Conservation (phyloP, 2,329 filamentous ascomycete genomes). For the Aspergillus tanneri region DNA sequence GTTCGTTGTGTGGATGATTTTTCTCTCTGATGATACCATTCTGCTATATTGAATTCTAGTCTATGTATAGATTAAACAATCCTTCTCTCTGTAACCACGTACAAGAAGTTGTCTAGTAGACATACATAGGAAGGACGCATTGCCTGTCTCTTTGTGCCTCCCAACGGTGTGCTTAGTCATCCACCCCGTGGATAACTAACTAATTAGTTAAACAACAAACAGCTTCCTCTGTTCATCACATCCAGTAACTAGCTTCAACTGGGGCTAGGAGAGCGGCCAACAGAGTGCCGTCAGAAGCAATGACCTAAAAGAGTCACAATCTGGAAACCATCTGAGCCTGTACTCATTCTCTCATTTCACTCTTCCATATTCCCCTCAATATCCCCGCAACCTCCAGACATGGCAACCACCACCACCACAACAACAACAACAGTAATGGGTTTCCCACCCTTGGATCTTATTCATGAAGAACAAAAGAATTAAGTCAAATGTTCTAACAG, state of each 20-base stretch:
- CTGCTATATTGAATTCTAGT: conserved; percentile 6
- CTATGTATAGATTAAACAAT: not conserved
- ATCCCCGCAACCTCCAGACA: not conserved
- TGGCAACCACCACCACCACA: too few species aligned
- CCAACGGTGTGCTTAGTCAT: conserved; percentile 10
- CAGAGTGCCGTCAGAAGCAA: not conserved
- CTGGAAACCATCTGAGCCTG: not conserved
- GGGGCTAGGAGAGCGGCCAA: too few species aligned
- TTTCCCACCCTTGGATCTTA: too few species aligned
- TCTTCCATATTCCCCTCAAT: not conserved
- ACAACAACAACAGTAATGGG: too few species aligned
- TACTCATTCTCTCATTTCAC: not conserved
- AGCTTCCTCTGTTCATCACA: not conserved
- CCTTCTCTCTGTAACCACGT: not conserved
- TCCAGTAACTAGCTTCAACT: too few species aligned
- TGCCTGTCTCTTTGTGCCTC: not conserved
- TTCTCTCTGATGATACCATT: conserved; percentile 24
- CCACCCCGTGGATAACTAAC: not conserved
- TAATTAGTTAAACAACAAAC: not conserved
- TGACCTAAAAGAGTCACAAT: not conserved
- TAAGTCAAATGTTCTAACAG: too few species aligned
- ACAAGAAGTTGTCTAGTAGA: not conserved
- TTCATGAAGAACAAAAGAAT: too few species aligned
- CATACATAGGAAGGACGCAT: not conserved
- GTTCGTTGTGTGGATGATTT: not conserved